Evolutionary conservation across 441 rosid species (phyloP), one percentile per base, ranked within the genome.

Genomic region (Isatis lusitanica): DNA sequence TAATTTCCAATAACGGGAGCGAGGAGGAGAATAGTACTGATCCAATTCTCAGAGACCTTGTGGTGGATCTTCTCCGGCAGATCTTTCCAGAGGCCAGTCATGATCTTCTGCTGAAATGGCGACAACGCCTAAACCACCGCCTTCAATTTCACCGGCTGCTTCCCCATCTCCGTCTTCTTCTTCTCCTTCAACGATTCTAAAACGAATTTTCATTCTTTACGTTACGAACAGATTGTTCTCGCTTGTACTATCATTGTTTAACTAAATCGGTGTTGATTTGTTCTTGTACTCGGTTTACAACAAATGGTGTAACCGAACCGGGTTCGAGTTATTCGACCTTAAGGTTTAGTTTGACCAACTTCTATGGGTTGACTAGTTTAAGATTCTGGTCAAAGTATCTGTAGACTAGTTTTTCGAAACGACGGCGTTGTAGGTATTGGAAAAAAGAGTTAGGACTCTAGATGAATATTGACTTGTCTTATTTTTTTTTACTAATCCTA

Each of bases 31-130:
- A 82, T 69, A 78, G 97, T 83, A 80, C 85, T 87, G 86, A 90
- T 77, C 97, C 98, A 92, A 77, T 90, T 94, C 79, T 94, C 96
- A 48, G 97, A 77, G 78, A 94, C 84, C 85, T 94, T 94, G 87
- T 94, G 98, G 63, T 80, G 82, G 79, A 94, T 84, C 94, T 92
- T 94, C 57, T 50, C 64, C 0, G 94, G 85, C 4, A 92, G 74
- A 84, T 87, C 97, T 28, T 87, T 90, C 92, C 92, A 92, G 4
- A 92, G 87, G 0, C 97, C 97, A 0, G 83, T 10, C 97, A 92
- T 90, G 3, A 38, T 39, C 88, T 89, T 88, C 85, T 91, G 95
- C 76, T 89, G 93, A 74, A 91, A 91, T 50, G 97, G 97, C 8
- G 97, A 91, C 57, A 91, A 84, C 3, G 92, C 83, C 80, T 91